A percentile compares a stretch with the other conserved stretches of the same genome.
phyloP scores from a whole-genome alignment of 805 yeast genomes.

The Wickerhamiella shivajii region DNA sequence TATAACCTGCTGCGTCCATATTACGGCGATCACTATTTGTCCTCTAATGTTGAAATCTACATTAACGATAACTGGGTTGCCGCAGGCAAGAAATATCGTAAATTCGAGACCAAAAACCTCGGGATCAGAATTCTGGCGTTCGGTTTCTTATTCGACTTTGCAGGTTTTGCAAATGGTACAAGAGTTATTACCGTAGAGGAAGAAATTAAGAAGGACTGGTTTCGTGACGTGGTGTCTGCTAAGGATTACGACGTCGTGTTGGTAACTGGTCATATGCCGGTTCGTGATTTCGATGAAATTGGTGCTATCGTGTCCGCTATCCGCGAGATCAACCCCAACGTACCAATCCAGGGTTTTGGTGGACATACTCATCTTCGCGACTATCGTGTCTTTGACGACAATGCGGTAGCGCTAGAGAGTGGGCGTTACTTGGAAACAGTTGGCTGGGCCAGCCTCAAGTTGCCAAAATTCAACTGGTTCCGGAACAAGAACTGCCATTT shows the following conservation, averaged over 20 bases:
- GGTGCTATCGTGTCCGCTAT: slow-evolving; percentile 33
- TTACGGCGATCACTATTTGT: slow-evolving; percentile 45
- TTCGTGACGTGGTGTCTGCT: slow-evolving; percentile 30
- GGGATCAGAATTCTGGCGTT: slow-evolving; percentile 44
- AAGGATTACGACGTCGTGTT: slow-evolving; percentile 49
- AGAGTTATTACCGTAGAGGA: slow-evolving; percentile 48
- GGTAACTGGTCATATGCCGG: slow-evolving; percentile 70
- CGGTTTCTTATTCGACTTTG: slow-evolving; percentile 69
- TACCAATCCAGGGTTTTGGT: slow-evolving; percentile 72
- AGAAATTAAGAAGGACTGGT: slow-evolving; percentile 49
- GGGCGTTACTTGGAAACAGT: slow-evolving; percentile 88
- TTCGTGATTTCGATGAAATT: slow-evolving; percentile 43
- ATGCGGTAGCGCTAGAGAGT: slow-evolving; percentile 70
- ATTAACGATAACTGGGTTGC: slow-evolving; percentile 34
- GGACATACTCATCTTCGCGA: slow-evolving; percentile 92
- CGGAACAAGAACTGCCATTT: slow-evolving; percentile 23
- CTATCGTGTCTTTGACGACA: slow-evolving; percentile 50
- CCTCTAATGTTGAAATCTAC: slow-evolving; percentile 27
- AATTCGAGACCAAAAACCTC: slow-evolving; percentile 47
- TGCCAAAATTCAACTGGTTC: neutral
- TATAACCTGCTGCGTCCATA: slow-evolving; percentile 41
- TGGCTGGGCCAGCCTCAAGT: slow-evolving; percentile 63
- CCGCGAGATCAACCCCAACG: slow-evolving; percentile 44
- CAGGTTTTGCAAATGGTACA: slow-evolving; percentile 41
- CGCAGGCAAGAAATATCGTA: slow-evolving; percentile 53